Conservation (phyloP, 768 basidiomycete genomes). For the Boletus fagicola region DNA sequence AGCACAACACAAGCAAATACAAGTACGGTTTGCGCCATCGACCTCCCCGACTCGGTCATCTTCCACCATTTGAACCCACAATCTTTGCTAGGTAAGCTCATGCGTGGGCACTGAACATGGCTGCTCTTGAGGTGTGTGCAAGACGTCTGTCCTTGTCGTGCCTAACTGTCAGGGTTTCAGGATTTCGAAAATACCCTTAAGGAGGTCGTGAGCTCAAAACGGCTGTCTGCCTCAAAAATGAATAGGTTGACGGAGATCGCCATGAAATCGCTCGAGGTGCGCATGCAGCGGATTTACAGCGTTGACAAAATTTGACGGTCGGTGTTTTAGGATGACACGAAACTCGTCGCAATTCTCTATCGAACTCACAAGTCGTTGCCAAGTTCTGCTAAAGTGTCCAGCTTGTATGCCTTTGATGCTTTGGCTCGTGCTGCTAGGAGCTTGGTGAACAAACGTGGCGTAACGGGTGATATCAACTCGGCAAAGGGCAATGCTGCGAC, state of each 20-base stretch:
- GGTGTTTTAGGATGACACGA: conserved; percentile 68
- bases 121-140: conserved; percentile 39
- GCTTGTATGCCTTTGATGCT: conserved; percentile 93
- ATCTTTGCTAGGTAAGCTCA: conserved; percentile 15
- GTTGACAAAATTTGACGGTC: not conserved
- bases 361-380: conserved; percentile 82
- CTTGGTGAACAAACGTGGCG: conserved; percentile 61
- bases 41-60: conserved; percentile 15
- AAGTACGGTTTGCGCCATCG: conserved; percentile 6
- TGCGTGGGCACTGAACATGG: conserved; percentile 36
- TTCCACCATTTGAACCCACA: conserved; percentile 11
- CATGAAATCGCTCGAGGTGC: conserved; percentile 73
- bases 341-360: conserved; percentile 85
- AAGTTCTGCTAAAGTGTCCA: conserved; percentile 69
- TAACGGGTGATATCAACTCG: conserved; percentile 54
- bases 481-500: conserved; percentile 71
- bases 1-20: conserved; percentile 44
- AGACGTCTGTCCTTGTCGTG: not conserved
- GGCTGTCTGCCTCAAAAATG: conserved; percentile 87
- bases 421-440: conserved; percentile 79
- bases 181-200: conserved; percentile 79
- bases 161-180: conserved; percentile 39
- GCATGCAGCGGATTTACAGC: conserved; percentile 21
- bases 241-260: conserved; percentile 71
- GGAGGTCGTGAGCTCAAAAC: conserved; percentile 78